phyloP scores from a whole-genome alignment of 768 basidiomycete species.

The Punctularia strigosozonata region DNA sequence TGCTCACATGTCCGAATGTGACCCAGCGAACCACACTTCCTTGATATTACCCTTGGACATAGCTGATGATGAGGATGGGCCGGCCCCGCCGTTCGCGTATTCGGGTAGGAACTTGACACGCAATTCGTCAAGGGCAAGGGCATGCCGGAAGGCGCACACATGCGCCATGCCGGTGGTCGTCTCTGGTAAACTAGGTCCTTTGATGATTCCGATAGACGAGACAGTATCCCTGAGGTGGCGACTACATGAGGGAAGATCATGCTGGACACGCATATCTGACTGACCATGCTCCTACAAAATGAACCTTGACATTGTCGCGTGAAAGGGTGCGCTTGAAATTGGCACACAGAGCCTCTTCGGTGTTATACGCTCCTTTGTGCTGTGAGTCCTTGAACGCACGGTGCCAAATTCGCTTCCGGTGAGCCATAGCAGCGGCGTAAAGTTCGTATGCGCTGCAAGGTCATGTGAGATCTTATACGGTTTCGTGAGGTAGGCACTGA shows the following conservation, averaged over 20 bases:
- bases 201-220: slow-evolving; percentile 28
- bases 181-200: slow-evolving; percentile 19
- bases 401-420: slow-evolving; percentile 4
- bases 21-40: slow-evolving; percentile 32
- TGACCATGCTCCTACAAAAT: slow-evolving; percentile 35
- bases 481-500: not conserved
- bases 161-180: slow-evolving; percentile 20
- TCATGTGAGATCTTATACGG: not conserved
- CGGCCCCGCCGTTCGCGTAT: slow-evolving; percentile 21
- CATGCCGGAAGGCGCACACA: slow-evolving; percentile 33
- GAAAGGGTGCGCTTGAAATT: slow-evolving; percentile 26
- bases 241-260: not conserved
- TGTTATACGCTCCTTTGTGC: too few relatives aligned
- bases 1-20: slow-evolving; percentile 28
- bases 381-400: too few relatives aligned
- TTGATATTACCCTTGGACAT: too few relatives aligned
- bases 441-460: slow-evolving; percentile 25
- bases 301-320: slow-evolving; percentile 20
- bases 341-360: not conserved
- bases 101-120: slow-evolving; percentile 37
- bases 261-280: too few relatives aligned
- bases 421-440: slow-evolving; percentile 15
- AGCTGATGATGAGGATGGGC: slow-evolving; percentile 2
- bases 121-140: slow-evolving; percentile 33
- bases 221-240: slow-evolving; percentile 29